Conservation (phyloP, 1,284 basidiomycete genomes). For the Sanghuangporus sanghuang region DNA sequence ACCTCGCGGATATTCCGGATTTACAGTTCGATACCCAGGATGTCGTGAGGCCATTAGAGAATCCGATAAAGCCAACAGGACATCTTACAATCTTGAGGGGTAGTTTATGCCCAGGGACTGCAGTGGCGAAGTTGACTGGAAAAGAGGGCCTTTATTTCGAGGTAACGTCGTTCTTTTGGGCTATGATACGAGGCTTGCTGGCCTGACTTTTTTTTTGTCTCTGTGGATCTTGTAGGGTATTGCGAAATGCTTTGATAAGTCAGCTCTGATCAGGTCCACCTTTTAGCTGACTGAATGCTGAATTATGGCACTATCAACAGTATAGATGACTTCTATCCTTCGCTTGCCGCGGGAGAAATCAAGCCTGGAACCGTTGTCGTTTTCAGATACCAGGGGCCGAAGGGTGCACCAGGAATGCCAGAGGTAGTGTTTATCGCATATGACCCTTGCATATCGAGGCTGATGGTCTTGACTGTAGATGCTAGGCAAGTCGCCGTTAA, state of each 20-base stretch:
- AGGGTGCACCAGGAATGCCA: slow-evolving; percentile 96
- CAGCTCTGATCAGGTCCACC: slow-evolving; percentile 5
- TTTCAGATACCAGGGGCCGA: slow-evolving; percentile 93
- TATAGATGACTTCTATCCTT: slow-evolving; percentile 78
- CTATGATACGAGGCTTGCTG: slow-evolving; percentile 1
- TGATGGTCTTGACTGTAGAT: slow-evolving; percentile 29
- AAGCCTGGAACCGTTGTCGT: slow-evolving; percentile 84
- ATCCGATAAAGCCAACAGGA: slow-evolving; percentile 90
- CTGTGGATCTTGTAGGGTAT: slow-evolving; percentile 40
- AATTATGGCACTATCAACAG: slow-evolving; percentile 32
- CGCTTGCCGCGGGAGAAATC: slow-evolving; percentile 81
- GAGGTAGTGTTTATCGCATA: slow-evolving; percentile 43
- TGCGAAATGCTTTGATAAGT: slow-evolving; percentile 77
- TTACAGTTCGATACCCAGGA: slow-evolving; percentile 79
- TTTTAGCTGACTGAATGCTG: not conserved
- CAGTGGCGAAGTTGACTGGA: slow-evolving; percentile 95
- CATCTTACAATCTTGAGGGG: slow-evolving; percentile 91
- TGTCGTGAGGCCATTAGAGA: slow-evolving; percentile 71
- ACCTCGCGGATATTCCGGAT: slow-evolving; percentile 77
- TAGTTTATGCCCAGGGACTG: slow-evolving; percentile 85
- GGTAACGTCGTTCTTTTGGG: slow-evolving; percentile 33
- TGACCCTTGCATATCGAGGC: not conserved
- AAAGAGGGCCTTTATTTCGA: slow-evolving; percentile 91
- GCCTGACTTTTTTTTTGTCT: not conserved
- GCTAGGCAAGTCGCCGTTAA: slow-evolving; percentile 35